These are phyloP conservation scores for Ramaria sp. DNA, from an alignment of 768 basidiomycete genomes.

Conservation along the genomic window DNA sequence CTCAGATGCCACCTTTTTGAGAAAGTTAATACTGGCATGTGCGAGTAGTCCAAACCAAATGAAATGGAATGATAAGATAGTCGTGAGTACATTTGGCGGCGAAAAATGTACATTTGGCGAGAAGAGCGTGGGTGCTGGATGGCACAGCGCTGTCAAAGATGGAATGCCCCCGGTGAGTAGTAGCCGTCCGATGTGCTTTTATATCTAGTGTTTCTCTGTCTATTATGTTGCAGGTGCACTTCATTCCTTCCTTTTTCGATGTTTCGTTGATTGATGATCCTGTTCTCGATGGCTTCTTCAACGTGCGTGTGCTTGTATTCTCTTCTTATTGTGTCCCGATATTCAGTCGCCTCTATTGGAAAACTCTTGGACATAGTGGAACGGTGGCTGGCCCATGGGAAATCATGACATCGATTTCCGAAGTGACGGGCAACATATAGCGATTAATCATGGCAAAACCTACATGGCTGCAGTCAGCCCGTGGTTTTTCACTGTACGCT, in stretches of 20 bases:
- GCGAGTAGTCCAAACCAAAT: conserved; percentile 51
- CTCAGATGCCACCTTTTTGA: conserved; percentile 38
- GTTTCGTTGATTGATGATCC: conserved; percentile 10
- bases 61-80: conserved; percentile 30
- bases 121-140: conserved; percentile 37
- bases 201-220: not conserved
- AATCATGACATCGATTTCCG: not conserved
- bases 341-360: conserved; percentile 11
- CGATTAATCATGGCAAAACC: conserved; percentile 12
- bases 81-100: conserved; percentile 66
- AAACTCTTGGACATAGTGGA: conserved; percentile 42
- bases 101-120: conserved; percentile 61
- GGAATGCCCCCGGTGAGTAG: conserved; percentile 20
- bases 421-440: not conserved
- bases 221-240: conserved; percentile 17
- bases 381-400: conserved; percentile 65
- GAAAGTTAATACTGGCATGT: conserved; percentile 44
- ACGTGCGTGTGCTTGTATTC: conserved; percentile 28
- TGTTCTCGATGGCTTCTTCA: conserved; percentile 46
- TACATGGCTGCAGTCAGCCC: conserved; percentile 54
- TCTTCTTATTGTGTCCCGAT: conserved; percentile 11
- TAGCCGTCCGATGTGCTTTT: not conserved
- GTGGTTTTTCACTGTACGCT: conserved; percentile 54
- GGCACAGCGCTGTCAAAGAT: conserved; percentile 43
- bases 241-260: conserved; percentile 23